Base-by-base conservation (phyloP, 2,329 filamentous ascomycete genomes). In the Akanthomyces lecanii region DNA sequence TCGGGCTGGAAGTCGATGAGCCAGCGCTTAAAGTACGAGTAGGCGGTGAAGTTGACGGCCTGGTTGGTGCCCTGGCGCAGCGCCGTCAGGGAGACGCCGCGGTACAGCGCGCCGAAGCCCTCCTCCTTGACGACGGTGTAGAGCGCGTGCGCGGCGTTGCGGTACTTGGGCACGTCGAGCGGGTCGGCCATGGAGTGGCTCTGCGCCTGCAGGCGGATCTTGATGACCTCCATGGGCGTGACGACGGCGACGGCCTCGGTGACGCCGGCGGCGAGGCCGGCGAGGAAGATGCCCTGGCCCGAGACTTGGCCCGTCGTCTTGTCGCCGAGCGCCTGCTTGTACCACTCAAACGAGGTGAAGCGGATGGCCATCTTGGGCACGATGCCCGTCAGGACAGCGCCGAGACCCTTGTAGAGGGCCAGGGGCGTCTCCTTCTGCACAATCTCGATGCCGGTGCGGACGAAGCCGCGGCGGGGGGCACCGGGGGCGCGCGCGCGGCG, bases 341-440 rank as follows among this genome's bases (percentile, higher is more conserved):
- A 99, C 74, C 85, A 87, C 77, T 98, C 95, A 77, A 98, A 99
- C 62, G 91, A 96, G 54, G 94, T 97, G 79, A 99, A 99, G 45
- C 95, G 91, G 75, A 98, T 99, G 65, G 95, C 95, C 95, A 99
- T 99, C 79, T 99, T 99, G 62, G 95, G 95, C 25, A 99, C 87
- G 75, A 99, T 99, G 68, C 95, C 95, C 28, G 93, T 97, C 64
- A 98, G 77, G 48, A 99, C 95, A 62, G 95, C 95, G 66, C 95
- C 95, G n/a, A 99, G 85, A 68, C 95, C 95, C 81, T 99, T 99
- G 85, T 99, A 99, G 64, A 99, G 81, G 67, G 90, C 95, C 42
- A 99, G 81, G 1, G 92, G 91, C 16, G 95, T 97, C 80, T 99
- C 95, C 71, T 90, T 89, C 74, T 86, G 85, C 61, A 97, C 87